A percentile compares a stretch with the other conserved stretches of the same genome.
Evolutionary conservation across 352 stramenopile genomes (phyloP).

Genomic region (Globisporangium okanoganense): DNA sequence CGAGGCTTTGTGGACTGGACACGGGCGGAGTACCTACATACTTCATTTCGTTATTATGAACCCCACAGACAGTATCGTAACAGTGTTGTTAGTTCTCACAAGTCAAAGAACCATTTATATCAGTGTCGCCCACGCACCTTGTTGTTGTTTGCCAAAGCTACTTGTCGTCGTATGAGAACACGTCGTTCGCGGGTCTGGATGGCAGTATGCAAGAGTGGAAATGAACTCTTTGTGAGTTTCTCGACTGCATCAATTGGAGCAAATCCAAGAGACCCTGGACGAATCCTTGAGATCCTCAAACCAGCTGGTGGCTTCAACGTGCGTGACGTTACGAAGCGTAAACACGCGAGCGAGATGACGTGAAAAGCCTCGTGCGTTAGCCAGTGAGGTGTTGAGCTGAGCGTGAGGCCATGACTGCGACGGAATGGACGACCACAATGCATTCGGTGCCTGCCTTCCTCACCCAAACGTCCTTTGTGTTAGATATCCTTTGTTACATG

Average conservation of each 20-base stretch:
- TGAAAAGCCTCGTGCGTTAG: no score
- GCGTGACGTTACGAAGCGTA: background rate
- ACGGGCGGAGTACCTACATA: background rate
- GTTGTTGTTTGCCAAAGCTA: background rate
- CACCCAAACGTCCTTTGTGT: no score
- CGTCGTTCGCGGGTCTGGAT: no score
- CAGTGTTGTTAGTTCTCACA: background rate
- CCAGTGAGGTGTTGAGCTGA: no score
- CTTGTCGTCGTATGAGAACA: no score
- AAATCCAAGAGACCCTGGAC: background rate
- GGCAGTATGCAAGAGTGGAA: background rate
- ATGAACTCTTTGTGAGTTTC: background rate
- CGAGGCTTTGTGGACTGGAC: background rate
- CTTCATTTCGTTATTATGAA: background rate
- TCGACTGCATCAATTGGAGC: background rate
- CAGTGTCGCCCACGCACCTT: background rate
- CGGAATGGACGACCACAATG: no score
- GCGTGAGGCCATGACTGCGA: no score
- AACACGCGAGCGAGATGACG: background rate
- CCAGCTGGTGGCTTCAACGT: background rate
- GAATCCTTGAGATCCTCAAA: background rate
- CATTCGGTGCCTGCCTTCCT: no score
- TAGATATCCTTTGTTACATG: no score
- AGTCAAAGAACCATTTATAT: background rate
- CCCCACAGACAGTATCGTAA: background rate